Evolutionary conservation across 805 yeast species (phyloP).

Genomic region (Saccharomycopsis fermentans): DNA sequence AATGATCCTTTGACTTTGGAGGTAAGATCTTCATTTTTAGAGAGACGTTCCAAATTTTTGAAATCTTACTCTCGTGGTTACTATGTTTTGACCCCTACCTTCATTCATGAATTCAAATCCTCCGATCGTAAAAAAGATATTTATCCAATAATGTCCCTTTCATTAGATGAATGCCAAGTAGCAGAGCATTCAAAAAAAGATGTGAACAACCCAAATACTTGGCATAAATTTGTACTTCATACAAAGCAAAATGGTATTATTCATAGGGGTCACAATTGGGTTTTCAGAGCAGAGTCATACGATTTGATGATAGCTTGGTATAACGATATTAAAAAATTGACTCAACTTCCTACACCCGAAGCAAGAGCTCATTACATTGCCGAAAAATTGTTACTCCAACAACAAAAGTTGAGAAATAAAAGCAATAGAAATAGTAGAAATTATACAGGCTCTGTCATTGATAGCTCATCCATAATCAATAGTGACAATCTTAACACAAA

Average conservation of each 20-base stretch:
- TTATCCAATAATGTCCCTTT: slow-evolving; percentile 71
- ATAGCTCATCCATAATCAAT: slow-evolving; percentile 1
- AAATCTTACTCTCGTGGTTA: slow-evolving; percentile 87
- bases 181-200: slow-evolving; percentile 75
- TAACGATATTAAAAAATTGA: slow-evolving; percentile 60
- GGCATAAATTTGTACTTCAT: slow-evolving; percentile 68
- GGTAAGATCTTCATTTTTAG: slow-evolving; percentile 71
- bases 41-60: slow-evolving; percentile 82
- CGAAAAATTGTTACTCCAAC: slow-evolving; percentile 20
- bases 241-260: slow-evolving; percentile 68
- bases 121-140: slow-evolving; percentile 74
- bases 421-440: neutral
- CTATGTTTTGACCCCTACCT: slow-evolving; percentile 84
- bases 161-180: slow-evolving; percentile 69
- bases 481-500: slow-evolving; percentile 9
- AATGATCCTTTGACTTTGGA: slow-evolving; percentile 58
- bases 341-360: slow-evolving; percentile 49
- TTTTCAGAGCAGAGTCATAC: slow-evolving; percentile 82
- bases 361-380: slow-evolving; percentile 41
- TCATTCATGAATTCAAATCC: slow-evolving; percentile 82
- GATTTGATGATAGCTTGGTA: slow-evolving; percentile 79
- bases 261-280: slow-evolving; percentile 83
- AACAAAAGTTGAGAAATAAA: slow-evolving; percentile 9
- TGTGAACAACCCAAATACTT: slow-evolving; percentile 40
- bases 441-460: neutral